Evolutionary conservation across 2,329 filamentous ascomycete genomes (phyloP), one percentile per base, ranked within the genome.

Genomic region (Verticillium isaacii): DNA sequence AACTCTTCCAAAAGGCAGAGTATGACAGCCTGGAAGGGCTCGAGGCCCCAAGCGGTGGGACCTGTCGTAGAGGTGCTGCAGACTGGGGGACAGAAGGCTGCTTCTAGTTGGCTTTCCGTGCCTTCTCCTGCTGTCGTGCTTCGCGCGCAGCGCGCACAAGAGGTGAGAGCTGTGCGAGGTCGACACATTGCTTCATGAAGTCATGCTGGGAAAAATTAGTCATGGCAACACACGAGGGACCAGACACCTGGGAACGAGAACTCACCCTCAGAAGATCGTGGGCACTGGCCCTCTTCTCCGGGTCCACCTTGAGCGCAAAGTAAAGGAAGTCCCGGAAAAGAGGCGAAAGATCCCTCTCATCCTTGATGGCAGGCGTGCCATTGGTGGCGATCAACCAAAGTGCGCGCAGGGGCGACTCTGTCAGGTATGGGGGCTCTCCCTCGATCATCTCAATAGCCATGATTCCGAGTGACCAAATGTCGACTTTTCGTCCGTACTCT

Each of bases 401-500:
- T 1, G 95, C 95, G 64, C 94, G 88, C 29, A 99, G 83, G 5
- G 95, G 95, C 41, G 92, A 96, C 75, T 99, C 95, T 45, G 93
- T 98, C 63, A 99, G 82, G 73, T 98, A 99, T 29, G 95, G 95
- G 14, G 95, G 95, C 75, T 98, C 95, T 73, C 94, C 95, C 78
- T 98, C 95, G 67, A 99, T 97, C 95, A 99, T 99, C 77, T 99
- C 95, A 71, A 99, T 98, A 8, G 95, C 93, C 95, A 99, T 98
- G 78, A 99, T 99, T 63, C 95, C 95, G 55, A 99, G 81, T 63
- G 92, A 96, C 95, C 95, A 99, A 68, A 99, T 97, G 72, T 99
- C 95, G 60, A 99, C 94, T 77, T 98, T 99, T 65, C 94, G 90
- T 67, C 95, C 95, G 76, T 99, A 99, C 77, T 98, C 95, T 76